These are phyloP conservation scores for Pontederia crassipes DNA, from an alignment of 176 grass and related monocot species.

Conservation along the genomic window DNA sequence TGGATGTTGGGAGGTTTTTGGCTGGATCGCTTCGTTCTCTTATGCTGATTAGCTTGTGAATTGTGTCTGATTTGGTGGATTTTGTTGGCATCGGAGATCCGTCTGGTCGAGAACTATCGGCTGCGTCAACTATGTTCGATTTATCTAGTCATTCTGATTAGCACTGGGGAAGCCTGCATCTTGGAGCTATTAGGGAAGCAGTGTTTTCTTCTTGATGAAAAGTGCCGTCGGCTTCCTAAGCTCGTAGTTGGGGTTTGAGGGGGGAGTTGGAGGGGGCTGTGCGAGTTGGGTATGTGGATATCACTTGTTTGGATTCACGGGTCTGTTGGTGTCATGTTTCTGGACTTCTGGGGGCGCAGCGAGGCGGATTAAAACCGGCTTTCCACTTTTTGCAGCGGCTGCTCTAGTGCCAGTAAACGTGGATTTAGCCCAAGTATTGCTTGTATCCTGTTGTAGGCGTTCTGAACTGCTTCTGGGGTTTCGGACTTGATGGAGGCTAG, in stretches of 20 bases:
- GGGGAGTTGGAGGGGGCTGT: background rate
- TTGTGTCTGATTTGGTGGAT: background rate
- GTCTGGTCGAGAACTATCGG: background rate
- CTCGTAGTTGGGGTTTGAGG: background rate
- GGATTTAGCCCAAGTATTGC: background rate
- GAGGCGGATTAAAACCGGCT: constrained; percentile 6
- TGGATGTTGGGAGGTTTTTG: background rate
- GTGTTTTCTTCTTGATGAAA: background rate
- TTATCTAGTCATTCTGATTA: background rate
- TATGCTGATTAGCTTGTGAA: background rate
- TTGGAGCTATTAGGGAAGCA: background rate
- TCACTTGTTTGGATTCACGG: constrained; percentile 22
- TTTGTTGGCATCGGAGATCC: background rate
- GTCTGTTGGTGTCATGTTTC: constrained; percentile 15
- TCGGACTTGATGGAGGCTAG: constrained; percentile 15
- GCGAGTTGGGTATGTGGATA: constrained; percentile 19
- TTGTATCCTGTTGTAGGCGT: background rate
- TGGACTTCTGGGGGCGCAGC: constrained; percentile 15
- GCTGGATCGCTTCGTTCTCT: background rate
- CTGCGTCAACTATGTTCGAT: background rate
- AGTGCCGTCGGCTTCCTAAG: background rate
- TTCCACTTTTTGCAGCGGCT: background rate
- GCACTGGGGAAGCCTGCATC: background rate
- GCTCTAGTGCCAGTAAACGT: background rate
- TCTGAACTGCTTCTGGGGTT: background rate